Evolutionary conservation across 257 asterid genomes (phyloP), one percentile per base, ranked within the genome.

Genomic region (Sherardia arvensis): DNA sequence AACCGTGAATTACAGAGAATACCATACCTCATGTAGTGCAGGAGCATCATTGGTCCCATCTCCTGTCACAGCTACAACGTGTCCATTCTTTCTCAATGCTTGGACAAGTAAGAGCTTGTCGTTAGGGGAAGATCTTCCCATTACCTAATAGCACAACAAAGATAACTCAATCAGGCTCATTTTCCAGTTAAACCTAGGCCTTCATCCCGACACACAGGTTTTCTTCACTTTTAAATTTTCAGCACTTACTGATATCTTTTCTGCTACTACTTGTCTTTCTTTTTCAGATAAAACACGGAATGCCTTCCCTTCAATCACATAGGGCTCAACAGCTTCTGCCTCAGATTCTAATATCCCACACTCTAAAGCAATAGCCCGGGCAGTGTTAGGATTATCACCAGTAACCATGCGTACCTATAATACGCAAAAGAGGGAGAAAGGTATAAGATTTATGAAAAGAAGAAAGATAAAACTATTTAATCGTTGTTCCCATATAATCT

Each of bases 41-140:
- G 99, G 99, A 75, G 99, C 99, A 84, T 92, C 99, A 73, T 92
- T 92, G 59, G 99, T 89, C 29, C 99, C 99, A 82, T 92, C 99
- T 74, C 99, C 99, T 29, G 99, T 92, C 32, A 89, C 99, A 72
- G 97, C 99, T 57, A 92, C 97, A 61, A 92, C 99, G 59, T 92
- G 97, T 32, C 94, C 96, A 62, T 56, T 82, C 81, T 72, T 87
- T 82, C 97, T 87, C 79, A 92, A 68, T 64, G 99, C 95, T 87
- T 92, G 97, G 71, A 92, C 99, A 61, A 92, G 95, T 79, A 89
- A 70, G 68, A 92, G 93, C 69, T 92, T 92, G 78, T 92, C 99
- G 74, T 82, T 89, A 27, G 99, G 99, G 17, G 99, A 87, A 32
- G 99, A 92, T 77, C 99, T 87, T 63, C 99, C 99, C 99, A 92